phyloP scores from a whole-genome alignment of 805 yeast species.

The Starmerella scarabaei region DNA sequence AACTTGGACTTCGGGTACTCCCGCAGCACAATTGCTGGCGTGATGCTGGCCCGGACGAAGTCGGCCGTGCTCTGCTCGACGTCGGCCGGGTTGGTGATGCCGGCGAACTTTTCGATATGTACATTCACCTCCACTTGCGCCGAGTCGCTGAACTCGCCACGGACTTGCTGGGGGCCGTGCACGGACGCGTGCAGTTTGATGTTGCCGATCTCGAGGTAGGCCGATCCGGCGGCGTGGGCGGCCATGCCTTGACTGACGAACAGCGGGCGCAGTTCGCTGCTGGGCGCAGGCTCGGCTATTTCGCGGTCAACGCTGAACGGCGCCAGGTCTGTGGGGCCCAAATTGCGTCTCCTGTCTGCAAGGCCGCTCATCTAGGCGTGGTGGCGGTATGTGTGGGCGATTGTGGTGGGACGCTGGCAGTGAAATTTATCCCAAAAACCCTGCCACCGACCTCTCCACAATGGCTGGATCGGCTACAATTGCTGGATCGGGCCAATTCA shows the following conservation, averaged over 20 bases:
- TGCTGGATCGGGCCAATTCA: too few species aligned
- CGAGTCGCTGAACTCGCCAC: conserved; percentile 55
- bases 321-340: conserved; percentile 63
- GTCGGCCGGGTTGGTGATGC: conserved; percentile 27
- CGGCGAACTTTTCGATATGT: conserved; percentile 40
- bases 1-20: conserved; percentile 86
- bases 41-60: conserved; percentile 39
- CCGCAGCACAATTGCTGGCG: conserved; percentile 43
- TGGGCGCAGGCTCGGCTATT: conserved; percentile 10
- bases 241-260: conserved; percentile 54
- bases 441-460: too few species aligned
- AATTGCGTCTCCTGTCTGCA: conserved; percentile 68
- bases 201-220: conserved; percentile 57
- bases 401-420: too few species aligned
- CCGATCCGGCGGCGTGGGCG: conserved; percentile 67
- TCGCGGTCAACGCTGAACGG: conserved; percentile 34
- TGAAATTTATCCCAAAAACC: too few species aligned
- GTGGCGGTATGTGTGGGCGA: too few species aligned
- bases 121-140: conserved; percentile 54
- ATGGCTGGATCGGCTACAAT: too few species aligned
- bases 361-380: conserved; percentile 21
- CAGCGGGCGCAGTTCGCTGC: conserved; percentile 30
- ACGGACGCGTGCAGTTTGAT: conserved; percentile 54
- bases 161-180: conserved; percentile 79
- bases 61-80: conserved; percentile 36